These are phyloP conservation scores for Collybia sordida DNA, from an alignment of 768 basidiomycete species.

Conservation along the genomic window DNA sequence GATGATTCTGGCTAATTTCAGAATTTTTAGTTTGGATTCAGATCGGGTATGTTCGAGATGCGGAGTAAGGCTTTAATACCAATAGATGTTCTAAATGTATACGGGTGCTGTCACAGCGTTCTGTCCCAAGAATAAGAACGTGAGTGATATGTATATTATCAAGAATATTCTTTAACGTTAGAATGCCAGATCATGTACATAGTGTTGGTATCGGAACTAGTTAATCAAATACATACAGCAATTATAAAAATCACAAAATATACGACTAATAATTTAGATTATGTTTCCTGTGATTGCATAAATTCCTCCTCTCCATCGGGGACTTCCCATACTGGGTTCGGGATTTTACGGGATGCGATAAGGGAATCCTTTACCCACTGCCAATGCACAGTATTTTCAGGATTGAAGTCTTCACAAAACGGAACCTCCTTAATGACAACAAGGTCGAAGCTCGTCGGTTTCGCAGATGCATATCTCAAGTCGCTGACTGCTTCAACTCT, in stretches of 20 bases:
- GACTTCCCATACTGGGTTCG: slow-evolving; percentile 28
- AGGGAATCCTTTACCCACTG: slow-evolving; percentile 80
- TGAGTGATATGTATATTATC: not conserved
- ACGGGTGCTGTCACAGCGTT: not conserved
- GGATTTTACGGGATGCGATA: slow-evolving; percentile 55
- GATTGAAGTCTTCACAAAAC: slow-evolving; percentile 21
- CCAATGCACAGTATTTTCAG: slow-evolving; percentile 47
- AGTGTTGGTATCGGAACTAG: not conserved
- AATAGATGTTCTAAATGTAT: not conserved
- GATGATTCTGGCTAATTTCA: not conserved
- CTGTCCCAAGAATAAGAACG: not conserved
- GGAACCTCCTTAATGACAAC: slow-evolving; percentile 56
- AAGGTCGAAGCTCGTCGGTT: slow-evolving; percentile 50
- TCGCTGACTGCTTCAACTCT: slow-evolving; percentile 65
- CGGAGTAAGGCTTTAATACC: slow-evolving; percentile 22
- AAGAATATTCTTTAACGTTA: too few relatives aligned
- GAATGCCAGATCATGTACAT: not conserved
- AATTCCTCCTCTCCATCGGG: not conserved
- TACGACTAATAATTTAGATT: not conserved
- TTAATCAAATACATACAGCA: slow-evolving; percentile 2
- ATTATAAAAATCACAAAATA: not conserved
- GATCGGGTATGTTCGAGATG: slow-evolving; percentile 30
- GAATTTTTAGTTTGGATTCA: slow-evolving; percentile 22
- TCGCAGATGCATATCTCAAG: slow-evolving; percentile 36
- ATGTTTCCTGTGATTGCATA: slow-evolving; percentile 16